Percentiles rank a stretch among this genome's conserved stretches.
These are phyloP conservation scores for Colletotrichum melonis DNA, from an alignment of 2,329 filamentous ascomycete genomes.

Conservation along the genomic window DNA sequence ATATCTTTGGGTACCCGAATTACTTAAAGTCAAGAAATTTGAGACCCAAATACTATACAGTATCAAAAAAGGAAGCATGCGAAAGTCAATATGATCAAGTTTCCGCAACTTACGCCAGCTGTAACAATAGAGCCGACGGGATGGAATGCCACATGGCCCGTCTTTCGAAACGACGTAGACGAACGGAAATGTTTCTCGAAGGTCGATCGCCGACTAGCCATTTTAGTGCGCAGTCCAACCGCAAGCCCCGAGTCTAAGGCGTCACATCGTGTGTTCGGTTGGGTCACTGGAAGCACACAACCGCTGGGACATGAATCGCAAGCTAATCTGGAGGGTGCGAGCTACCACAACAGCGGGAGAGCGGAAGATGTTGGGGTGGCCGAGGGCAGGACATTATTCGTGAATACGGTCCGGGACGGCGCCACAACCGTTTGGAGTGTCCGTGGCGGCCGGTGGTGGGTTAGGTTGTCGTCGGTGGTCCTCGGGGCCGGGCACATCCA, in stretches of 20 bases:
- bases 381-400: neutral
- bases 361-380: conserved; percentile 15
- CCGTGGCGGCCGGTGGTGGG: conserved; percentile 24
- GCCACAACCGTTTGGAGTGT: conserved; percentile 26
- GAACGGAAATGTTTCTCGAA: neutral
- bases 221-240: neutral
- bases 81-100: neutral
- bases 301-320: neutral
- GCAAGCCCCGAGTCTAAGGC: neutral
- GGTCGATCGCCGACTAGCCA: neutral
- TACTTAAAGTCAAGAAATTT: no score
- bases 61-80: neutral
- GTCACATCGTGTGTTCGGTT: neutral
- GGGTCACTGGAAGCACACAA: neutral
- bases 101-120: neutral
- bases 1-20: no score
- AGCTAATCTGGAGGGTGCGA: neutral
- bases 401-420: conserved; percentile 9
- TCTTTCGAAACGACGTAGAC: neutral
- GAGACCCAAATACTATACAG: neutral
- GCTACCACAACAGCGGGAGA: neutral
- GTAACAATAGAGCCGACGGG: neutral
- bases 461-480: conserved; percentile 6
- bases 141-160: neutral
- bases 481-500: conserved; percentile 14